These are phyloP conservation scores for Pseudoneurospora amorphoporcata DNA, from an alignment of 495 filamentous ascomycete species.

Conservation along the genomic window DNA sequence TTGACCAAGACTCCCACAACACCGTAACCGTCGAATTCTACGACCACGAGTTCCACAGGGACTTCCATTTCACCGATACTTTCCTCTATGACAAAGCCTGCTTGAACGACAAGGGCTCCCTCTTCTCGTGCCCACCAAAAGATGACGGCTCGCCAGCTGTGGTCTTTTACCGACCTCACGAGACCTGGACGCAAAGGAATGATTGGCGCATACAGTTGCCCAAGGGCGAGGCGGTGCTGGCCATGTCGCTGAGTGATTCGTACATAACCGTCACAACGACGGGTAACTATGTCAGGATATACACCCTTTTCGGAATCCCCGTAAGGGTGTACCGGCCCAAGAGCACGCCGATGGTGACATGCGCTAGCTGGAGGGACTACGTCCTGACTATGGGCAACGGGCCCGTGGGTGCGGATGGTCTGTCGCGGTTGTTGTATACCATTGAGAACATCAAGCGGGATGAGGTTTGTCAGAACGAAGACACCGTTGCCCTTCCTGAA, in stretches of 20 bases:
- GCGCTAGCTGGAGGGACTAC: slow-evolving; percentile 88
- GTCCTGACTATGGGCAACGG: slow-evolving; percentile 91
- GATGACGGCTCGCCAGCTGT: slow-evolving; percentile 55
- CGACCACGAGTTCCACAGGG: slow-evolving; percentile 78
- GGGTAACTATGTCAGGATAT: slow-evolving; percentile 79
- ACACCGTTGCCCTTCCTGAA: slow-evolving; percentile 72
- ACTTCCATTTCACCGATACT: slow-evolving; percentile 96
- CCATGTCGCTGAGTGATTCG: slow-evolving; percentile 85
- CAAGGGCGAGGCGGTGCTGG: slow-evolving; percentile 64
- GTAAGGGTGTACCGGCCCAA: slow-evolving; percentile 85
- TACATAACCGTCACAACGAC: slow-evolving; percentile 82
- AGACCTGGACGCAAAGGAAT: slow-evolving; percentile 83
- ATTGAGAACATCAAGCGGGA: slow-evolving; percentile 91
- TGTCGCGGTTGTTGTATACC: slow-evolving; percentile 65
- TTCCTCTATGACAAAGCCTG: slow-evolving; percentile 96
- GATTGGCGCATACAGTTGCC: slow-evolving; percentile 88
- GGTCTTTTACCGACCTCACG: slow-evolving; percentile 94
- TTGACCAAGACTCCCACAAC: slow-evolving; percentile 88
- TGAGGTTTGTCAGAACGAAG: slow-evolving; percentile 84
- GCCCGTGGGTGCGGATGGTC: slow-evolving; percentile 66
- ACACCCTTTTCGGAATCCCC: slow-evolving; percentile 85
- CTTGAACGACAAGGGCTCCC: slow-evolving; percentile 65
- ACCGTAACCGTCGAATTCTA: slow-evolving; percentile 98
- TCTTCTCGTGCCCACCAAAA: slow-evolving; percentile 74
- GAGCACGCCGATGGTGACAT: slow-evolving; percentile 77